Evolutionary conservation across 176 grass and related monocot species (phyloP).

Genomic region (Aegilops bicornis): DNA sequence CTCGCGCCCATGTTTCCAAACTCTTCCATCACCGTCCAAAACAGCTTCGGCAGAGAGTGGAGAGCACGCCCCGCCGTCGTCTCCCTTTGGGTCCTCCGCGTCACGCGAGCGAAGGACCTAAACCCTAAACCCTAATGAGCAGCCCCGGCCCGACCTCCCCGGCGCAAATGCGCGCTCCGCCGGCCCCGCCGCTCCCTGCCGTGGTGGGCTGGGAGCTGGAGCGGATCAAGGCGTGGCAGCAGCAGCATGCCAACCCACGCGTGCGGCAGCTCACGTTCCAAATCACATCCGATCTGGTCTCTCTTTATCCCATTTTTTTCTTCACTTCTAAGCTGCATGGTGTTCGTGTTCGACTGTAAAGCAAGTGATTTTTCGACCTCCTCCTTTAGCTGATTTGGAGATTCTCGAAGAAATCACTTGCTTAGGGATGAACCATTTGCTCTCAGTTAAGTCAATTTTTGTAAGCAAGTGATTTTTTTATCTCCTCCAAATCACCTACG

Average conservation of each 20-base stretch:
- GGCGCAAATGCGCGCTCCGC: neutral
- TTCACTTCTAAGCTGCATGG: no score
- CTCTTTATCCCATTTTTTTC: no score
- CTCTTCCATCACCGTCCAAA: neutral
- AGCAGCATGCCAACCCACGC: neutral
- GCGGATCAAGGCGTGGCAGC: neutral
- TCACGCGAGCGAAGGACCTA: neutral
- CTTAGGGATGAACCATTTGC: no score
- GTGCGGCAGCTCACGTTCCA: neutral
- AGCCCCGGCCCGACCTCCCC: neutral
- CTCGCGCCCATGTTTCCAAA: neutral
- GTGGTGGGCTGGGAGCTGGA: neutral
- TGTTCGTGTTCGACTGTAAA: no score
- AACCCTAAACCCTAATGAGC: neutral
- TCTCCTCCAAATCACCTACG: no score
- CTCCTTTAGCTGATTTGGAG: no score
- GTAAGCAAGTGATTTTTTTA: no score
- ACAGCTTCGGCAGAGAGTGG: neutral
- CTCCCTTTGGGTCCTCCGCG: no score
- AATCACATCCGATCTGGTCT: no score
- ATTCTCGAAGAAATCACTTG: no score
- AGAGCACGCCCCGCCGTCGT: neutral
- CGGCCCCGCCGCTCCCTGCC: neutral
- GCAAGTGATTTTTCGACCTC: no score
- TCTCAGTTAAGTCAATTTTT: no score